Evolutionary conservation across 306 rosid species (phyloP), one percentile per base, ranked within the genome.

Genomic region (Quercus gilva): DNA sequence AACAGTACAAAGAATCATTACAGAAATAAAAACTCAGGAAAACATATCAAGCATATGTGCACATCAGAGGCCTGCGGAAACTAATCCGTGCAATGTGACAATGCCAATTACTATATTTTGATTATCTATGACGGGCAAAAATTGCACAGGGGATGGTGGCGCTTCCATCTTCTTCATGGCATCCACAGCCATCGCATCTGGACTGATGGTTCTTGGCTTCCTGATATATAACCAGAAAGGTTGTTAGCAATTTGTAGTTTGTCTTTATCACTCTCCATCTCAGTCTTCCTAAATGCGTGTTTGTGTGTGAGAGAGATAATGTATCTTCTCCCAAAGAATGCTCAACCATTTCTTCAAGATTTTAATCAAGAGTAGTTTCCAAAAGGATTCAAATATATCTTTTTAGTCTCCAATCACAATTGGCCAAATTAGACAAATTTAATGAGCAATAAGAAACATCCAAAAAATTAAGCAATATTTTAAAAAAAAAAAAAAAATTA

Each of bases 121-220:
- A 60, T 85, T 85, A 79, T 87, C 85, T 71, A 91, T 79, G 29
- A 96, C 99, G 2, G 99, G 98, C 89, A 96, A 90, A 85, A 96
- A 96, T 74, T 93, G 99, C 21, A 96, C 99, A 10, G 97, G 90
- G 51, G 98, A 96, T 55, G 99, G 98, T 9, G 99, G 92, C 14
- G 97, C 98, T 85, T 96, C 99, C 98, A 96, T 96, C 88, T 89
- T 96, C 88, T 93, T 88, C 99, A 91, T 96, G 59, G 99, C 99
- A 2, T 89, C 92, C 25, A 96, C 99, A 0, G 99, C 98, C 99
- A 93, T 93, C 1, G 93, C 89, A 21, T 93, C 96, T 8, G 93
- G 91, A 45, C 88, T 84, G 8, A 96, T 90, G 33, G 84, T 89
- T 86, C 97, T 89, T 1, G 99, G 97, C 15, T 83, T 88, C 94